Base-by-base conservation (phyloP, 2,329 filamentous ascomycete genomes). In the Claviceps citrina region DNA sequence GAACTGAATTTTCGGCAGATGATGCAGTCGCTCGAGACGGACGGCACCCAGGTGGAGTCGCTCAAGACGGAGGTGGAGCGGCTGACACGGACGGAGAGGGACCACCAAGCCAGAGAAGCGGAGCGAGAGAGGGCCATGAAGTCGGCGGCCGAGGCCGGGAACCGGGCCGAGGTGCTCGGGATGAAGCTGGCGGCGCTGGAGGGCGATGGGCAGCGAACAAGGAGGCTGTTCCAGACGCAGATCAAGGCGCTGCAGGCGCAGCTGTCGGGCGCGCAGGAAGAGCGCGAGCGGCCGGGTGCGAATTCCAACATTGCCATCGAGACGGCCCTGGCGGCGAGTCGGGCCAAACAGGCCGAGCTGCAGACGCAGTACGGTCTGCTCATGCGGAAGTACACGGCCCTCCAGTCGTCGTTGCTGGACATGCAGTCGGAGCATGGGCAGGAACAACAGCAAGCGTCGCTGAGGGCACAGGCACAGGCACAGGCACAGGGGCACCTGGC, bases 1-100 rank as follows among this genome's bases (percentile, higher is more conserved):
- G 80, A 84, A 50, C 58, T 81, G 25, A 68, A 68, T 40, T 68
- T 71, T 42, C 68, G 74, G 44, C 78, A 84, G 50, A 72, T 75
- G 41, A 64, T 79, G 47, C 70, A 78, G 49, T 70, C 74, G 9
- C 67, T 78, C 26, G 71, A 81, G 51, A 67, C 71, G 13, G 71
- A 73, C 38, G 63, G 73, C 3, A 67, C 70, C 36, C 76, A 83
- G 48, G 60, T 81, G 35, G 70, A 76, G 43, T 62, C 66, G 26
- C 61, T 84, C 13, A 70, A 70, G 42, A 61, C 61, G 1, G 72
- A 82, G 47, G 68, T 81, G 2, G 63, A 69, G 18, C 67, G 71
- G 22, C 62, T 84, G 22, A 71, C 73, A n/a, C 66, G 68, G 13
- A 68, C 71, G 16, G 67, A 83, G 44, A 68, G 74, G 2, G 71